phyloP scores from a whole-genome alignment of 176 grass and related monocot species.

The Bothriochloa decipiens region DNA sequence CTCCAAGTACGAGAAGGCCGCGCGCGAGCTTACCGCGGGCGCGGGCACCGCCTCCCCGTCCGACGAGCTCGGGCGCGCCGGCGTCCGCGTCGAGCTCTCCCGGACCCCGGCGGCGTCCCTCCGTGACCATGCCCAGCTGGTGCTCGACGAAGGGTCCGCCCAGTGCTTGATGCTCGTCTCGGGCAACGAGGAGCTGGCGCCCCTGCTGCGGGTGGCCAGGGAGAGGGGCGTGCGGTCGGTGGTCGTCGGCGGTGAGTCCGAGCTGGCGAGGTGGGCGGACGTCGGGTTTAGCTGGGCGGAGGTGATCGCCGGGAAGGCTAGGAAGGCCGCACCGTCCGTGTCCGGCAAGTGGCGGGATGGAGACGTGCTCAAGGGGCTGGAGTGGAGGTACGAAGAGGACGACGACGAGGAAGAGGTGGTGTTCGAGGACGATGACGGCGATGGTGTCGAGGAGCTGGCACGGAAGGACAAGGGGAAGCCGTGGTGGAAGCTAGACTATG shows the following conservation, averaged over 20 bases:
- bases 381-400: conserved; percentile 60
- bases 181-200: conserved; percentile 34
- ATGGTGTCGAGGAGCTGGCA: not conserved
- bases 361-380: conserved; percentile 44
- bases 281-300: conserved; percentile 56
- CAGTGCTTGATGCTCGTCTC: conserved; percentile 61
- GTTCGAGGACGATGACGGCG: conserved; percentile 38
- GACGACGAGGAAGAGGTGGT: conserved; percentile 41
- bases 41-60: conserved; percentile 31
- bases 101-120: conserved; percentile 35
- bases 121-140: conserved; percentile 39
- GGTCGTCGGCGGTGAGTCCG: conserved; percentile 55
- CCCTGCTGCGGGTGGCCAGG: conserved; percentile 50
- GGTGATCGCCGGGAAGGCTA: conserved; percentile 61
- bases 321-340: conserved; percentile 44
- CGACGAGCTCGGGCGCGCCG: conserved; percentile 52
- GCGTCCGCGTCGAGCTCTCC: conserved; percentile 41
- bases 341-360: conserved; percentile 57
- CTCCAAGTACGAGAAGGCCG: conserved; percentile 70
- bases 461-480: conserved; percentile 28
- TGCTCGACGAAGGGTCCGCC: conserved; percentile 55
- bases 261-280: conserved; percentile 54
- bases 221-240: conserved; percentile 57
- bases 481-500: conserved; percentile 68
- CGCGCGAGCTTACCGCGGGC: conserved; percentile 50